Evolutionary conservation across 2,329 filamentous ascomycete species (phyloP), one percentile per base, ranked within the genome.

Genomic region (Hymenoscyphus scutula): DNA sequence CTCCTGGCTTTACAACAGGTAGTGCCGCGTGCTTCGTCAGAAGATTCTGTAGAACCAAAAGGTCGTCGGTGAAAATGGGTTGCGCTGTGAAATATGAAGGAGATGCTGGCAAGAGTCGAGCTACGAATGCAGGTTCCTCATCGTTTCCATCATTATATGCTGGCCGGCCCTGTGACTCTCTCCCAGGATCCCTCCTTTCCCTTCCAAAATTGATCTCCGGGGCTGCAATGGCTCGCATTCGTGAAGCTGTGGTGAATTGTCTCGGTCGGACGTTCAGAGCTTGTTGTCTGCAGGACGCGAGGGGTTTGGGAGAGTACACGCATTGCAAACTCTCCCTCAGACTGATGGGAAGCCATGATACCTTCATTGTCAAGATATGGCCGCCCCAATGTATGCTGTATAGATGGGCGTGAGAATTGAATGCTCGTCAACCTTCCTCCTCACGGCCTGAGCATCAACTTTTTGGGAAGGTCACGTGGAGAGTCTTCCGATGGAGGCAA

Each of bases 61-160:
- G 85, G 72, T 90, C 85, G 77, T 99, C 95, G 77, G 89, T 95
- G 81, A 97, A 97, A 60, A 84, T 82, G 1, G 93, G 90, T 65
- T 89, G 89, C 59, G 89, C 89, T 59, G 92, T 93, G 80, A 98
- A 99, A 79, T 99, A 99, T n/a, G 94, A 95, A 2, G 91, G 88
- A 38, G 93, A 97, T 29, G 84, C 83, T 23, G 95, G 95, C 38
- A 97, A 80, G 25, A 96, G 81, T 68, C 95, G 91, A 59, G 90
- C 87, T 34, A 66, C 65, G 67, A 85, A 82, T 29, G 71, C 67
- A 30, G 41, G 11, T 48, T 77, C 27, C 69, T 74, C 55, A 68
- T 65, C 54, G 25, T 63, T 64, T 71, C 70, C 37, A 10, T 65
- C 68, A 61, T 61, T 38, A 48, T 48, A 57, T n/a, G 3, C 29